A percentile compares a stretch with the other conserved stretches of the same genome.
Conservation (phyloP, 495 filamentous ascomycete species). For the Neurospora sp. region DNA sequence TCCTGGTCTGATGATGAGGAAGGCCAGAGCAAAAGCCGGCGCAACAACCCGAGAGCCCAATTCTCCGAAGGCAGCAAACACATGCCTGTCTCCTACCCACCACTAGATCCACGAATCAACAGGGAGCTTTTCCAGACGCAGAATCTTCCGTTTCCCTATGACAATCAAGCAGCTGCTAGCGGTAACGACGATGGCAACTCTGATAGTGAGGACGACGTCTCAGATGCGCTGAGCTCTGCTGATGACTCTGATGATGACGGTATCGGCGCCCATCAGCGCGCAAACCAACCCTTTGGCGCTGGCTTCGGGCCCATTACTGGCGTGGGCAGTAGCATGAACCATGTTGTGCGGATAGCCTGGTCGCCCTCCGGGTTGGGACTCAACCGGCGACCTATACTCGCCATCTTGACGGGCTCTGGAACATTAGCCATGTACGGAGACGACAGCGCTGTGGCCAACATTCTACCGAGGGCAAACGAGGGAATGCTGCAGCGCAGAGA, state of each 20-base stretch:
- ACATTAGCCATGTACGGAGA: conserved; percentile 36
- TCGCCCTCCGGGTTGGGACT: conserved; percentile 35
- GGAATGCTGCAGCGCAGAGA: conserved; percentile 20
- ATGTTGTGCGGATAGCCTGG: conserved; percentile 35
- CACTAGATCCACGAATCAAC: conserved; percentile 26
- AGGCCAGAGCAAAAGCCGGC: conserved; percentile 7
- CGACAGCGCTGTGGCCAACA: conserved; percentile 17
- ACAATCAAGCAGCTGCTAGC: background rate
- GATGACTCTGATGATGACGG: conserved; percentile 6
- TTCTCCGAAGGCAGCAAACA: conserved; percentile 26
- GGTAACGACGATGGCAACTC: conserved; percentile 3
- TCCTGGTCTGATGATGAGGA: conserved; percentile 14
- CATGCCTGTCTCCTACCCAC: conserved; percentile 26
- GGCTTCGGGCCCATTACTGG: conserved; percentile 33
- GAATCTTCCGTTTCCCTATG: conserved; percentile 16
- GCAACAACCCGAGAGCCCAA: conserved; percentile 14
- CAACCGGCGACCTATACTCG: conserved; percentile 33
- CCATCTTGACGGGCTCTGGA: conserved; percentile 30
- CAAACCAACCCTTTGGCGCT: conserved; percentile 26
- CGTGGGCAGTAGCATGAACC: conserved; percentile 37
- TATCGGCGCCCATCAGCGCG: background rate
- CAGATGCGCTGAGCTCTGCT: background rate
- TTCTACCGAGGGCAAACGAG: conserved; percentile 16
- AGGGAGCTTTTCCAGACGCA: conserved; percentile 20
- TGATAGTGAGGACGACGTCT: conserved; percentile 6